Evolutionary conservation across 306 rosid genomes (phyloP).

Genomic region (Citrullus mucosospermus): DNA sequence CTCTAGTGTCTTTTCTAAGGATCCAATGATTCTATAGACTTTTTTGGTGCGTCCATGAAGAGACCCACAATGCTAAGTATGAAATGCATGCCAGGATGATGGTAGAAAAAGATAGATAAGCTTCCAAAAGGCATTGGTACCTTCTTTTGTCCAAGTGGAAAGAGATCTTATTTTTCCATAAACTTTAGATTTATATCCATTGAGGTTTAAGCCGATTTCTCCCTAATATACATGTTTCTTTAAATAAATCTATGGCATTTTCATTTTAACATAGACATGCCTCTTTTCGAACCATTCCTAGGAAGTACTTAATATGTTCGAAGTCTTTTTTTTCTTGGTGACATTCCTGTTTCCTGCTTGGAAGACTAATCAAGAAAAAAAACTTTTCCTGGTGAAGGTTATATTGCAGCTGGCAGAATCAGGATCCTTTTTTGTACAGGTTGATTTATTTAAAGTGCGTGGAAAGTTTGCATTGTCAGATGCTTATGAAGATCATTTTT

Average conservation of each 20-base stretch:
- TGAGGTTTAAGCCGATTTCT: neutral
- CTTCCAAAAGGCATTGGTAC: neutral
- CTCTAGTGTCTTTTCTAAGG: neutral
- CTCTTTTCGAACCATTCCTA: neutral
- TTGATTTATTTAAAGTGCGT: conserved; percentile 94
- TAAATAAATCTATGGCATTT: neutral
- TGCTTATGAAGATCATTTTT: conserved; percentile 95
- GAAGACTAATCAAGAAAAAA: neutral
- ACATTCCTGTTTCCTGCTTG: neutral
- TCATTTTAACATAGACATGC: neutral
- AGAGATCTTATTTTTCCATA: neutral
- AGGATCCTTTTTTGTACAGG: conserved; percentile 92
- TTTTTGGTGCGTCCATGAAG: neutral
- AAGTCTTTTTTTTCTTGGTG: neutral
- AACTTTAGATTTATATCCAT: neutral
- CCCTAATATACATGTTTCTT: neutral
- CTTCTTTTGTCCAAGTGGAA: neutral
- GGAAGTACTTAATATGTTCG: neutral
- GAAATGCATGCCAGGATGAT: neutral
- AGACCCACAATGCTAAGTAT: neutral
- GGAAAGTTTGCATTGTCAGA: conserved; percentile 95
- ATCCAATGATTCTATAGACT: neutral
- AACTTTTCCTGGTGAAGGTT: conserved; percentile 33
- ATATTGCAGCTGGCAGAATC: conserved; percentile 96
- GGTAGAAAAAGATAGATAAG: neutral